Evolutionary conservation across 768 basidiomycete genomes (phyloP).

Genomic region (Pleurotus djamor): DNA sequence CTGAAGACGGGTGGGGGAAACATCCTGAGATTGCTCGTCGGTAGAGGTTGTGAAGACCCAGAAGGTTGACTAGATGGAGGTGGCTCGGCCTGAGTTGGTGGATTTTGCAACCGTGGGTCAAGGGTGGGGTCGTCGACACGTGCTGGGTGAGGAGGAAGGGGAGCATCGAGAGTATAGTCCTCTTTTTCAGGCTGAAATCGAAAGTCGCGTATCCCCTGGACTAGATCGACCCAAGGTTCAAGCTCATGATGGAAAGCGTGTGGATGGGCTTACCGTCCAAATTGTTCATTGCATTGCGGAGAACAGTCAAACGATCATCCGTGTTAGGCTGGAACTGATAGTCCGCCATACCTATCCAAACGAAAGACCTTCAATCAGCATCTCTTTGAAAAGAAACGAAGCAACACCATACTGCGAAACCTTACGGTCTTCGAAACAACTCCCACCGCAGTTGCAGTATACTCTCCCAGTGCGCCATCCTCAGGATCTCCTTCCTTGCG

Average conservation of each 20-base stretch:
- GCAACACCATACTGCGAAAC: constrained; percentile 73
- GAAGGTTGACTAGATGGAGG: not conserved
- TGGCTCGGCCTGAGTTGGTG: constrained; percentile 11
- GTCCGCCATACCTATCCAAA: constrained; percentile 80
- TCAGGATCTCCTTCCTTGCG: constrained; percentile 16
- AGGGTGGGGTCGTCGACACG: constrained; percentile 37
- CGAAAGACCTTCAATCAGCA: not conserved
- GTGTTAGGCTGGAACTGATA: constrained; percentile 83
- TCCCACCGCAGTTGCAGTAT: constrained; percentile 71
- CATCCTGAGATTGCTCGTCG: constrained; percentile 61
- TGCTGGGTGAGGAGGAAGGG: constrained; percentile 18
- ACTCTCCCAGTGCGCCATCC: constrained; percentile 58
- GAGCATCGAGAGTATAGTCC: constrained; percentile 41
- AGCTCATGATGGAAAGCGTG: not conserved
- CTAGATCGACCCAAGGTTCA: constrained; percentile 32
- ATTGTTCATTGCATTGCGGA: constrained; percentile 71
- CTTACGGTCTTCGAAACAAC: constrained; percentile 79
- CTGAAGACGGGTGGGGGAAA: constrained; percentile 92
- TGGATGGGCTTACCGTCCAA: constrained; percentile 70
- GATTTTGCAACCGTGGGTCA: constrained; percentile 43
- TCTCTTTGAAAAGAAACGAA: not conserved
- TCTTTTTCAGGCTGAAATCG: constrained; percentile 65
- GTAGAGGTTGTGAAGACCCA: constrained; percentile 3
- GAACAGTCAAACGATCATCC: constrained; percentile 64
- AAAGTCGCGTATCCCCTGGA: constrained; percentile 72